phyloP scores from a whole-genome alignment of 2,329 filamentous ascomycete species.

The Neospermospora avenae region DNA sequence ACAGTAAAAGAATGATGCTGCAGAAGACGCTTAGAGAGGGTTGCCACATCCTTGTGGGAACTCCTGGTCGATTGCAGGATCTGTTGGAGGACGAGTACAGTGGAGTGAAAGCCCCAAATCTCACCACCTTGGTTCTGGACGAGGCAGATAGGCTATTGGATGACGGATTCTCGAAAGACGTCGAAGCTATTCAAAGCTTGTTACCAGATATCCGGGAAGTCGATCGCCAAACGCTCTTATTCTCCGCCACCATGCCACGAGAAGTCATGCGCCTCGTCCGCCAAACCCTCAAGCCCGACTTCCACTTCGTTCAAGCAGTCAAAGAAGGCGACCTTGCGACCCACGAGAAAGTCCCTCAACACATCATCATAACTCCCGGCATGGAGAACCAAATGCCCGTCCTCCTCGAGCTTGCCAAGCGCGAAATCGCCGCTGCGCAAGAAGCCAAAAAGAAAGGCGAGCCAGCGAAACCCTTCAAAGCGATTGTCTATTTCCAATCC shows the following conservation, averaged over 20 bases:
- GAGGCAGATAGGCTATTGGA: slow-evolving; percentile 98
- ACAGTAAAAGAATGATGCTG: slow-evolving; percentile 57
- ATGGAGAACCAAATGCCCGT: slow-evolving; percentile 76
- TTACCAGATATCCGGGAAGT: slow-evolving; percentile 62
- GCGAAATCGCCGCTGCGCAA: slow-evolving; percentile 36
- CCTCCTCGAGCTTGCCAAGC: slow-evolving; percentile 51
- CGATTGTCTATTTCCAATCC: slow-evolving; percentile 84
- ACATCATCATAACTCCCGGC: slow-evolving; percentile 61
- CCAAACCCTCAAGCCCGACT: slow-evolving; percentile 73
- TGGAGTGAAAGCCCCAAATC: slow-evolving; percentile 46
- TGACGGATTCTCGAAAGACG: slow-evolving; percentile 72
- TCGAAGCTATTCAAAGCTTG: slow-evolving; percentile 55
- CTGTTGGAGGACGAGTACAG: slow-evolving; percentile 56
- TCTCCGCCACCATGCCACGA: slow-evolving; percentile 86
- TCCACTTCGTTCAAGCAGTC: slow-evolving; percentile 87
- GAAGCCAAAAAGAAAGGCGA: slow-evolving; percentile 9
- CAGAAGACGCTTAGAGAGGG: slow-evolving; percentile 54
- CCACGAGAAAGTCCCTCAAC: slow-evolving; percentile 80
- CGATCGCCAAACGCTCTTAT: slow-evolving; percentile 86
- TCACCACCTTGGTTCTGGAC: slow-evolving; percentile 90
- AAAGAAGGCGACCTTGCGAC: slow-evolving; percentile 77
- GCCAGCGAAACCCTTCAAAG: slow-evolving; percentile 64
- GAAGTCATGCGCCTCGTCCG: slow-evolving; percentile 77
- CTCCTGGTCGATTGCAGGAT: slow-evolving; percentile 84
- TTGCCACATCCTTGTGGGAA: slow-evolving; percentile 87